phyloP scores from a whole-genome alignment of 805 yeast species.

The Yueomyces sp. region DNA sequence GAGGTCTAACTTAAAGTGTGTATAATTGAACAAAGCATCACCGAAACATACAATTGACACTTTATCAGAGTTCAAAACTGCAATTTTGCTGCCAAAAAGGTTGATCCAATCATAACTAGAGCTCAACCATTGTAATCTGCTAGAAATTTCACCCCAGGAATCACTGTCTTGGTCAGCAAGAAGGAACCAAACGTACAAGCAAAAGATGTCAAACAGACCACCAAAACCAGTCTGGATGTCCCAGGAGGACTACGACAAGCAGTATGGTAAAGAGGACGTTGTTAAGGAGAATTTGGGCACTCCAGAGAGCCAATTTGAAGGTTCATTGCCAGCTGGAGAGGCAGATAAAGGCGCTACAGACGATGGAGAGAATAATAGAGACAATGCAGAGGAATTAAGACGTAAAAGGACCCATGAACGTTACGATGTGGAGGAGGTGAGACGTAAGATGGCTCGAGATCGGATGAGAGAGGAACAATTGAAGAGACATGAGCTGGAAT shows the following conservation, averaged over 20 bases:
- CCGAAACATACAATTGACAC: no score
- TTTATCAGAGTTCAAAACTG: no score
- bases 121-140: no score
- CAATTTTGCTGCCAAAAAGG: no score
- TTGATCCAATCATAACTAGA: no score
- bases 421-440: constrained; percentile 21
- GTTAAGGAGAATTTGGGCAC: neutral
- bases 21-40: no score
- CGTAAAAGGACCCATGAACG: constrained; percentile 19
- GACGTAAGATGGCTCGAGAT: constrained; percentile 21
- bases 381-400: constrained; percentile 4
- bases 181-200: neutral
- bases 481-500: constrained; percentile 23
- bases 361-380: neutral
- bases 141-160: no score
- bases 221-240: constrained; percentile 28
- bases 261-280: constrained; percentile 8
- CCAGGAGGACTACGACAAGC: constrained; percentile 24
- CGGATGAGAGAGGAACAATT: constrained; percentile 22
- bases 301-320: neutral
- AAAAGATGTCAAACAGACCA: constrained; percentile 7
- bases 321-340: neutral
- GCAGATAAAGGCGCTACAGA: neutral
- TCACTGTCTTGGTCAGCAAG: neutral
- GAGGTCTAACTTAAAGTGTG: no score